A percentile compares a stretch with the other conserved stretches of the same genome.
phyloP scores from a whole-genome alignment of 495 filamentous ascomycete species.

The Penicillium canariense region DNA sequence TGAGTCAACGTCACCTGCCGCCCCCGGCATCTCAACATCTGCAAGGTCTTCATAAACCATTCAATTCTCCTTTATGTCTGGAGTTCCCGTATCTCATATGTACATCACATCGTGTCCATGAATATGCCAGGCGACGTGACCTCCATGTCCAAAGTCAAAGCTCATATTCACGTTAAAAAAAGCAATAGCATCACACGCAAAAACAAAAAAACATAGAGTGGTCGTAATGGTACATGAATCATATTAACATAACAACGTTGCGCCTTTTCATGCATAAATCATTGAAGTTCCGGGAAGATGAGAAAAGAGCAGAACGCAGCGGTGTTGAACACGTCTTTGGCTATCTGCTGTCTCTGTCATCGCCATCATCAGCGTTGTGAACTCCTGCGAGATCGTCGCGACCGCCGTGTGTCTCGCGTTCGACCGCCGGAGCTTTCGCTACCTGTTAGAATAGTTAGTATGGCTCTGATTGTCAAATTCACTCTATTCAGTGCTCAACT shows the following conservation, averaged over 20 bases:
- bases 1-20: too few relatives aligned
- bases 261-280: slow-evolving; percentile 32
- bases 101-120: slow-evolving; percentile 26
- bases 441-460: slow-evolving; percentile 33
- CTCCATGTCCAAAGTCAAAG: slow-evolving; percentile 9
- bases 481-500: slow-evolving; percentile 15
- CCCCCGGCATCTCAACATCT: too few relatives aligned
- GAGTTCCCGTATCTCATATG: slow-evolving; percentile 26
- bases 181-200: slow-evolving; percentile 9
- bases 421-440: slow-evolving; percentile 51
- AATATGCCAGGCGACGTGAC: slow-evolving; percentile 9
- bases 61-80: background rate
- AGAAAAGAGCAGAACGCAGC: background rate
- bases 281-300: background rate
- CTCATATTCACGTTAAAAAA: slow-evolving; percentile 20
- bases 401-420: slow-evolving; percentile 46
- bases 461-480: background rate
- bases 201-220: slow-evolving; percentile 18
- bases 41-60: background rate
- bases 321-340: background rate
- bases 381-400: slow-evolving; percentile 36
- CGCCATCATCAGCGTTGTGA: slow-evolving; percentile 30
- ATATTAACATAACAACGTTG: slow-evolving; percentile 19
- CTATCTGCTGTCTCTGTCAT: slow-evolving; percentile 3
- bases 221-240: slow-evolving; percentile 39